Percentiles rank a stretch among this genome's conserved stretches.
These are phyloP conservation scores for Penicillium coprophilum DNA, from an alignment of 495 filamentous ascomycete genomes.

Conservation along the genomic window DNA sequence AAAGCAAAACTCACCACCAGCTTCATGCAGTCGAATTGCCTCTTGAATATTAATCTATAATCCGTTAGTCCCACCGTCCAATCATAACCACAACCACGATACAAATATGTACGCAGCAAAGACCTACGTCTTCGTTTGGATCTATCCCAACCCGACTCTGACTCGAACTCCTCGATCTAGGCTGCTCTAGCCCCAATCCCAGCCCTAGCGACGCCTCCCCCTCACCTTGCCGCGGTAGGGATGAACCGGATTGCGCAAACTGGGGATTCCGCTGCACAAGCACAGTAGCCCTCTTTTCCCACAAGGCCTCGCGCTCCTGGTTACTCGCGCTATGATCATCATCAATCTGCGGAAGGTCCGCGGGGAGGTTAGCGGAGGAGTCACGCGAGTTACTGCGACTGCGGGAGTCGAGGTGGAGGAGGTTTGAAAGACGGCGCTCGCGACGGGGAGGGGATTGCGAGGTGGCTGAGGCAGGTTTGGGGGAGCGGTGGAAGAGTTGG, in stretches of 20 bases:
- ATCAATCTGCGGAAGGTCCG: constrained; percentile 72
- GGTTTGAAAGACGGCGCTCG: constrained; percentile 61
- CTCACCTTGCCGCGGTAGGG: constrained; percentile 19
- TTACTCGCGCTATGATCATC: constrained; percentile 46
- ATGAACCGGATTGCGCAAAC: constrained; percentile 28
- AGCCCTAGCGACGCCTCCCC: constrained; percentile 16
- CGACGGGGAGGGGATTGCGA: constrained; percentile 32
- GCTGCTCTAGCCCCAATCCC: constrained; percentile 9
- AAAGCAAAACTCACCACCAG: constrained; percentile 54
- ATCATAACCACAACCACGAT: neutral
- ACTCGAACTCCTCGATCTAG: constrained; percentile 36
- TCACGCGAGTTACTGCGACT: constrained; percentile 52
- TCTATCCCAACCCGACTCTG: constrained; percentile 35
- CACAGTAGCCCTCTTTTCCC: constrained; percentile 89
- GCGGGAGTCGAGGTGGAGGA: constrained; percentile 62
- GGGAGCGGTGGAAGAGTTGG: constrained; percentile 49
- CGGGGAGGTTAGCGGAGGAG: constrained; percentile 70
- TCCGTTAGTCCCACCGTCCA: constrained; percentile 8
- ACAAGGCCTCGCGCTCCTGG: constrained; percentile 57
- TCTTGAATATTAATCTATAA: constrained; percentile 81
- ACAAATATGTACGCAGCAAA: neutral
- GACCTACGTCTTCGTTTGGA: constrained; percentile 45
- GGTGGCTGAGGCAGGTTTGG: constrained; percentile 41
- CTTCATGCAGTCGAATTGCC: constrained; percentile 92
- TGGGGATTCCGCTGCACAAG: constrained; percentile 66